Evolutionary conservation across 495 filamentous ascomycete species (phyloP).

Genomic region (Hypoxylon lenormandii): DNA sequence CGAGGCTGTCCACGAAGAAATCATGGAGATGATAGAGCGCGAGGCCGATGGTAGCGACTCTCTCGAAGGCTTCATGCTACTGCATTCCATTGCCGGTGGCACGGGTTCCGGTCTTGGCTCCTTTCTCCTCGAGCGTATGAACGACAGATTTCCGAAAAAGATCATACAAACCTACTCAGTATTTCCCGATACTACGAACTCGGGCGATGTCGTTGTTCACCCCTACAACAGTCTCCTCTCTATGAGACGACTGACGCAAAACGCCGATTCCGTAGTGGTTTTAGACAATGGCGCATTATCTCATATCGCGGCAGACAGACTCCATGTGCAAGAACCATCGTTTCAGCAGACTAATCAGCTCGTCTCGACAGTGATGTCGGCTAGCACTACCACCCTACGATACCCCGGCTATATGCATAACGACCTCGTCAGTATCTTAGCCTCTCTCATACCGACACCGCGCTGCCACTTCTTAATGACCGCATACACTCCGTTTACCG

Average conservation of each 20-base stretch:
- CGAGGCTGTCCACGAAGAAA: constrained; percentile 91
- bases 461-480: constrained; percentile 98
- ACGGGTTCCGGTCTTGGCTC: constrained; percentile 94
- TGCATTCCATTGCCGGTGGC: constrained; percentile 97
- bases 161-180: constrained; percentile 99
- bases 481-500: constrained; percentile 96
- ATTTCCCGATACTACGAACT: constrained; percentile 88
- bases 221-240: constrained; percentile 96
- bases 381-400: constrained; percentile 92
- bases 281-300: constrained; percentile 95
- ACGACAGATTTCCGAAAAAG: constrained; percentile 98
- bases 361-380: constrained; percentile 98
- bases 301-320: constrained; percentile 90
- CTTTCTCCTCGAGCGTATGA: constrained; percentile 94
- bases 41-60: constrained; percentile 98
- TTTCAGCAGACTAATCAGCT: constrained; percentile 98
- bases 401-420: constrained; percentile 99
- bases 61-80: constrained; percentile 97
- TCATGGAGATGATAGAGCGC: constrained; percentile 99
- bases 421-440: constrained; percentile 95
- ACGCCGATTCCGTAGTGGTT: constrained; percentile 98
- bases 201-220: constrained; percentile 92
- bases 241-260: constrained; percentile 89
- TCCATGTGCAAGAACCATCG: constrained; percentile 92
- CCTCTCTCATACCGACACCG: constrained; percentile 93